Evolutionary conservation across 352 stramenopile genomes (phyloP).

Genomic region (Phytopythium kandeliae): DNA sequence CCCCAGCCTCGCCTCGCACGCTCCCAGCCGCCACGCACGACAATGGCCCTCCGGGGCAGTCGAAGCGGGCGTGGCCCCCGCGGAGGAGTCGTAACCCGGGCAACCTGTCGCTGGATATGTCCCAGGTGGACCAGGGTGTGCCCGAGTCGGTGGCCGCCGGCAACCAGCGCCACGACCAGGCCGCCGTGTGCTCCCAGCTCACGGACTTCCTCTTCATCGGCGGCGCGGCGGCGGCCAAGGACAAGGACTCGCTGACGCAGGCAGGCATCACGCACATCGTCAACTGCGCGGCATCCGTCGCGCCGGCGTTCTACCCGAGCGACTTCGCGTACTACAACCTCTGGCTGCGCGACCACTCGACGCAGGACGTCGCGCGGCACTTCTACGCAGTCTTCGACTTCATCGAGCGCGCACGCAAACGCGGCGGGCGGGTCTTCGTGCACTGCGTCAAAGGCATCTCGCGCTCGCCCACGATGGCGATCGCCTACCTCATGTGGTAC

Average conservation of each 20-base stretch:
- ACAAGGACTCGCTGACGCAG: conserved; percentile 57
- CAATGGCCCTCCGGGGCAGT: conserved; percentile 17
- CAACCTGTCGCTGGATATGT: conserved; percentile 78
- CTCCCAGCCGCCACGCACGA: neutral
- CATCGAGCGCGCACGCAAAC: conserved; percentile 67
- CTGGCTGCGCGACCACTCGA: conserved; percentile 84
- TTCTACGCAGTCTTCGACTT: conserved; percentile 90
- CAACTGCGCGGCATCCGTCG: conserved; percentile 80
- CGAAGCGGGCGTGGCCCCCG: conserved; percentile 37
- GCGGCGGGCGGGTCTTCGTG: conserved; percentile 74
- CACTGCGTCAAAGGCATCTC: conserved; percentile 89
- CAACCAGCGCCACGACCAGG: conserved; percentile 47
- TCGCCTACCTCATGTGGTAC: conserved; percentile 88
- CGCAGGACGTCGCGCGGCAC: conserved; percentile 78
- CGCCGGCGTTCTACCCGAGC: conserved; percentile 66
- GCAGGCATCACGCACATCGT: conserved; percentile 87
- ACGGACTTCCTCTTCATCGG: conserved; percentile 88
- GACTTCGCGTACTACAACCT: conserved; percentile 86
- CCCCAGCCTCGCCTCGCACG: neutral
- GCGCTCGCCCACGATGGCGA: conserved; percentile 81
- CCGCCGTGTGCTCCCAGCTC: conserved; percentile 68
- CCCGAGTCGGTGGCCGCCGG: conserved; percentile 17
- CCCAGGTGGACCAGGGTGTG: conserved; percentile 51
- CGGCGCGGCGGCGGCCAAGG: conserved; percentile 69
- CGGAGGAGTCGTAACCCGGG: conserved; percentile 70